Percentiles rank a stretch among this genome's conserved stretches.
phyloP scores from a whole-genome alignment of 257 asterid genomes.

The Perilla frutescens region DNA sequence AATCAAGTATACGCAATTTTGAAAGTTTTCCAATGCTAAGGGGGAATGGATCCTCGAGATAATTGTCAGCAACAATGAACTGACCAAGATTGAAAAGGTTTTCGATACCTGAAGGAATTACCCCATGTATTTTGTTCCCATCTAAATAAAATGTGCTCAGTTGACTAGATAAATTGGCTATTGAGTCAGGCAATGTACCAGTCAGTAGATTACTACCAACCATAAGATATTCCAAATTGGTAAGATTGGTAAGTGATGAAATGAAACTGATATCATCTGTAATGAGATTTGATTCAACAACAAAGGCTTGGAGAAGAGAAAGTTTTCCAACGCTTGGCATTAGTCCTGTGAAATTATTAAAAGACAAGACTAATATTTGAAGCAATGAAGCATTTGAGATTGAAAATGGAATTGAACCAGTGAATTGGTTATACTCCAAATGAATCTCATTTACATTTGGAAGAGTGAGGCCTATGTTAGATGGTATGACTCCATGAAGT shows the following conservation, averaged over 20 bases:
- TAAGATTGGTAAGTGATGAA: constrained; percentile 42
- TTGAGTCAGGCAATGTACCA: constrained; percentile 31
- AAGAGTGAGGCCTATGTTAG: background rate
- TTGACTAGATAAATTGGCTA: constrained; percentile 40
- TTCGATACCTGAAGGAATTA: constrained; percentile 41
- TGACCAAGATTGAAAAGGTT: constrained; percentile 33
- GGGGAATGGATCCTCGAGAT: constrained; percentile 42
- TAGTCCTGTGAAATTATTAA: background rate
- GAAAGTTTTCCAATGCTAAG: background rate
- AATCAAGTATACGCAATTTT: background rate
- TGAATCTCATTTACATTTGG: background rate
- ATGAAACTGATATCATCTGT: constrained; percentile 40
- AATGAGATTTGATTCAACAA: constrained; percentile 8
- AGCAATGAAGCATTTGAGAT: background rate
- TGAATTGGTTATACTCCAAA: too few relatives aligned
- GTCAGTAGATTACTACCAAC: constrained; percentile 33
- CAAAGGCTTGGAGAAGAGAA: background rate
- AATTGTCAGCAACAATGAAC: constrained; percentile 29
- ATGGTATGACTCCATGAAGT: background rate
- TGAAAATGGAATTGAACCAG: background rate
- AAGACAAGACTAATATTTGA: too few relatives aligned
- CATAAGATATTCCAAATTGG: constrained; percentile 23
- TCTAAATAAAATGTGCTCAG: too few relatives aligned
- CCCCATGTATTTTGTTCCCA: constrained; percentile 39
- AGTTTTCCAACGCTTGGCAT: background rate